Conservation (phyloP, 768 basidiomycete species). For the Trametes cingulata region DNA sequence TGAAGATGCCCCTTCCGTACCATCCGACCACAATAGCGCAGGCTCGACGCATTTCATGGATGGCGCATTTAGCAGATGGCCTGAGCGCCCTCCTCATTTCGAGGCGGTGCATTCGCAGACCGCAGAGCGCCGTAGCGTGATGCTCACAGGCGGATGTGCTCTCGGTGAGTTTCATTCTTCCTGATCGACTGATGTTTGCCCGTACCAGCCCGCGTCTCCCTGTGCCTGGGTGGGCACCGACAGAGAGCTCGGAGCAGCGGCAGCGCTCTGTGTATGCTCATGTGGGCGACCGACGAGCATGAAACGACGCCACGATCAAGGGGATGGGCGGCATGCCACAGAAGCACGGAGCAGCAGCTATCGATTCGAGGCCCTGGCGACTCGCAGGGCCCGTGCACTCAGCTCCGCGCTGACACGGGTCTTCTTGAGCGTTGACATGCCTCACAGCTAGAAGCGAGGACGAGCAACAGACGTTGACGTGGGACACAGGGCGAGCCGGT, state of each 20-base stretch:
- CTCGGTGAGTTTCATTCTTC: neutral
- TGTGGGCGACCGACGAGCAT: conserved; percentile 1
- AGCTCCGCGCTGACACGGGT: neutral
- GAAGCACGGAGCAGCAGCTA: neutral
- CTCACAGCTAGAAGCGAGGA: neutral
- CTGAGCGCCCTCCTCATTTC: neutral
- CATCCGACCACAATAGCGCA: neutral
- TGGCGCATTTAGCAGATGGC: neutral
- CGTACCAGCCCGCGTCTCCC: neutral
- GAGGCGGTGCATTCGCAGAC: no score
- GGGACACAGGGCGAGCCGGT: conserved; percentile 2
- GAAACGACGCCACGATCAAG: conserved; percentile 13
- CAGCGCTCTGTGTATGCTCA: neutral
- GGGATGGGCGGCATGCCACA: neutral
- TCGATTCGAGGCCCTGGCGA: no score
- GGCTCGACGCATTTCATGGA: neutral
- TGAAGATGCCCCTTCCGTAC: neutral
- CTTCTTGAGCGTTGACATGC: neutral
- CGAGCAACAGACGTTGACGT: neutral
- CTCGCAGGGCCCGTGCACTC: neutral
- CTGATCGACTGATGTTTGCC: neutral
- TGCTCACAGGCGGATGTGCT: no score
- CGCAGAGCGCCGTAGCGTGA: no score
- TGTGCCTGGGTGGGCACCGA: neutral
- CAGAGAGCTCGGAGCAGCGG: neutral